A percentile compares a stretch with the other conserved stretches of the same genome.
Evolutionary conservation across 176 grass and related monocot species (phyloP).

Genomic region (Bromus sterilis): DNA sequence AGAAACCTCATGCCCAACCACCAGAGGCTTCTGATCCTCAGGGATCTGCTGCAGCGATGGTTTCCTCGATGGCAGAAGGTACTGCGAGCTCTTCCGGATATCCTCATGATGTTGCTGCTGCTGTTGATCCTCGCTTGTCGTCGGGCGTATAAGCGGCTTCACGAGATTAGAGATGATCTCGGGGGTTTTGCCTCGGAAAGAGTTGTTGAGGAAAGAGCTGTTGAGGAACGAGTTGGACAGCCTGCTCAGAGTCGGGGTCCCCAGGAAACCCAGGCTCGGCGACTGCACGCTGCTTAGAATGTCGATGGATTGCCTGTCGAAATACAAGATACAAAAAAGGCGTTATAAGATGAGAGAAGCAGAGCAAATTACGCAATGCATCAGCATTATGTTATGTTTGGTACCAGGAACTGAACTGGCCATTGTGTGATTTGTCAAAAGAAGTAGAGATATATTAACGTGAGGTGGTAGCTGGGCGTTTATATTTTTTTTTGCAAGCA

Average conservation of each 20-base stretch:
- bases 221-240: constrained; percentile 73
- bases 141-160: constrained; percentile 56
- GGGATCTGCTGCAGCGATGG: constrained; percentile 64
- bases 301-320: constrained; percentile 86
- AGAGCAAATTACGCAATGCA: neutral
- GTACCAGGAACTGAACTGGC: neutral
- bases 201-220: constrained; percentile 63
- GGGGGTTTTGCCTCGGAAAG: constrained; percentile 63
- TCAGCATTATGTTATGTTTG: neutral
- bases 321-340: neutral
- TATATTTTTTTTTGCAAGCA: neutral
- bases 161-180: constrained; percentile 52
- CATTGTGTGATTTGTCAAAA: neutral
- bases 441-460: neutral
- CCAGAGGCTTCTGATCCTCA: constrained; percentile 42
- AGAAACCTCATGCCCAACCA: constrained; percentile 37
- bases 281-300: constrained; percentile 65
- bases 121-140: constrained; percentile 31
- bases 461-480: neutral
- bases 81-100: constrained; percentile 58
- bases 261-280: constrained; percentile 66
- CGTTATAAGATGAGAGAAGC: neutral
- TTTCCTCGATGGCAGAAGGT: constrained; percentile 53
- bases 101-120: constrained; percentile 50
- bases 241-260: constrained; percentile 64